Conservation (phyloP, 1,284 basidiomycete genomes). For the Cryptococcus sp. region DNA sequence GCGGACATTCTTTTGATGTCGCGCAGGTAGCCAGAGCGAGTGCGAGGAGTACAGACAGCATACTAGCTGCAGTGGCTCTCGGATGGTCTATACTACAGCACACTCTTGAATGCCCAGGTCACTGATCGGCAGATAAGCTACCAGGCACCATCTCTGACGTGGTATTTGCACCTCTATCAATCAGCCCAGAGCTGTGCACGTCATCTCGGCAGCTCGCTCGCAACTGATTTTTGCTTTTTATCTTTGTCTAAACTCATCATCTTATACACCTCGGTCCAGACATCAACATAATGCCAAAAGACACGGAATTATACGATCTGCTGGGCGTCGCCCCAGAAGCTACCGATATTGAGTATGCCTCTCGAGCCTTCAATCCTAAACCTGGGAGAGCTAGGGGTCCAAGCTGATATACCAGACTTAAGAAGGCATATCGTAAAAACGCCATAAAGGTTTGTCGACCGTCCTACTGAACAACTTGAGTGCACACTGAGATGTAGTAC, state of each 20-base stretch:
- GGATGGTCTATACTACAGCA: no score
- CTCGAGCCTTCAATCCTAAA: neutral
- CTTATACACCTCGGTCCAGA: no score
- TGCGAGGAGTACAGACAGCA: neutral
- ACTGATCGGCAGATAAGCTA: no score
- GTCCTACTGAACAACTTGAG: no score
- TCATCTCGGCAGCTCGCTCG: no score
- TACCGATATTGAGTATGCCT: slow-evolving; percentile 42
- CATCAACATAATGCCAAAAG: slow-evolving; percentile 21
- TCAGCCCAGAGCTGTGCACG: no score
- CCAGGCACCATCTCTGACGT: no score
- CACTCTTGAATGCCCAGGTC: no score
- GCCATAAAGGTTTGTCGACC: slow-evolving; percentile 81
- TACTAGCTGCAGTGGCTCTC: no score
- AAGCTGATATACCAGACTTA: slow-evolving; percentile 53
- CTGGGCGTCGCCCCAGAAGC: slow-evolving; percentile 44
- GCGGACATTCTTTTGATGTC: neutral
- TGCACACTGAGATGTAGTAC: slow-evolving; percentile 56
- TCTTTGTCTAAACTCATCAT: no score
- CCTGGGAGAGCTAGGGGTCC: neutral
- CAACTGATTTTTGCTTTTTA: no score
- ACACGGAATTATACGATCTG: slow-evolving; percentile 46
- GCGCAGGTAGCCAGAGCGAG: neutral
- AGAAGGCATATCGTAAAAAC: slow-evolving; percentile 92
- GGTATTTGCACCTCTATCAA: no score